Conservation (phyloP, 2,329 filamentous ascomycete genomes). For the Xylariomycetidae sp. region DNA sequence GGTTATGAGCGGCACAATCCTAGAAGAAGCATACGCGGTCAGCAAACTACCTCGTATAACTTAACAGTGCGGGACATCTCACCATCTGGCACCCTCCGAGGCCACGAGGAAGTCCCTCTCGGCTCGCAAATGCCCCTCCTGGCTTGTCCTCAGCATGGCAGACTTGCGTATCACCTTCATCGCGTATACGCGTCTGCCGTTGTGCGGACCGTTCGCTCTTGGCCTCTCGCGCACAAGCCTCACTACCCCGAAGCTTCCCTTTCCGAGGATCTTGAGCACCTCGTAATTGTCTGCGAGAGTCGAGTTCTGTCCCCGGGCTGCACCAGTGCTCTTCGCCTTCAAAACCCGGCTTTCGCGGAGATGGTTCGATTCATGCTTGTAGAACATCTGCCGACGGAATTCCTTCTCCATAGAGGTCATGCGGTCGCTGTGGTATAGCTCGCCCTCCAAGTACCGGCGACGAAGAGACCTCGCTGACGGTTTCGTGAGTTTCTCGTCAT, state of each 20-base stretch:
- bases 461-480: constrained; percentile 56
- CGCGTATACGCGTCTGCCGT: constrained; percentile 64
- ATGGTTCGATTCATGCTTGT: constrained; percentile 63
- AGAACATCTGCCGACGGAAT: constrained; percentile 52
- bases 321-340: constrained; percentile 51
- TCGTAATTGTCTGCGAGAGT: constrained; percentile 64
- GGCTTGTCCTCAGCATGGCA: constrained; percentile 82
- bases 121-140: constrained; percentile 86
- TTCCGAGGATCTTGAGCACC: constrained; percentile 74
- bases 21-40: constrained; percentile 21
- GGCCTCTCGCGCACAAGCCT: constrained; percentile 68
- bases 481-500: constrained; percentile 59
- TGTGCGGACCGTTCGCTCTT: constrained; percentile 11
- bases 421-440: constrained; percentile 50
- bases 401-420: constrained; percentile 50
- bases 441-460: constrained; percentile 54
- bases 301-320: constrained; percentile 35
- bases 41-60: neutral
- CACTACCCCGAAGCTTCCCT: constrained; percentile 92
- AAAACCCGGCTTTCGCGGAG: constrained; percentile 67
- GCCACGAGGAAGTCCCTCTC: constrained; percentile 89
- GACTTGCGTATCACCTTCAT: constrained; percentile 98
- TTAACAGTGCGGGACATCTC: constrained; percentile 17
- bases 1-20: constrained; percentile 79
- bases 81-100: constrained; percentile 81